These are phyloP conservation scores for Ailanthus altissimus DNA, from an alignment of 345 rosid genomes.

Conservation along the genomic window DNA sequence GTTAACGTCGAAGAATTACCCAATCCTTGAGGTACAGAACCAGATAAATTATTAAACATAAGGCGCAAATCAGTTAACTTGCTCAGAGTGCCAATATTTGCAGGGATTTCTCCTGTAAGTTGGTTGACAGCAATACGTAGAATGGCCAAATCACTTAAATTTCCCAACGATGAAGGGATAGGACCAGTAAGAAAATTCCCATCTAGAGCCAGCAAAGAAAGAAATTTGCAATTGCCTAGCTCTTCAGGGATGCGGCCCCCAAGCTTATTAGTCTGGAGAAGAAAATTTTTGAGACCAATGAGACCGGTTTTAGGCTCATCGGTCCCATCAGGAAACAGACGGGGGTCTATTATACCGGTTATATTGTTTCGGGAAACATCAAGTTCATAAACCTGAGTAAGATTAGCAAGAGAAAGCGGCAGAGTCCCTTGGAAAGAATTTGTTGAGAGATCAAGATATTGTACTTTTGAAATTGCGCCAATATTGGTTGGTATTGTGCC, in stretches of 20 bases:
- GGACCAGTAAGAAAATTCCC: slow-evolving; percentile 17
- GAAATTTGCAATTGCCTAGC: slow-evolving; percentile 17
- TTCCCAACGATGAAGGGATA: slow-evolving; percentile 22
- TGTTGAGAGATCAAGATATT: slow-evolving; percentile 27
- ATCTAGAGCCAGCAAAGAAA: slow-evolving; percentile 4
- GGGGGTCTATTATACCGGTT: background rate
- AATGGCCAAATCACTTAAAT: slow-evolving; percentile 20
- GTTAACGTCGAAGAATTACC: slow-evolving; percentile 29
- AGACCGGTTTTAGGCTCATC: slow-evolving; percentile 3
- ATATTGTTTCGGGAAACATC: slow-evolving; percentile 31
- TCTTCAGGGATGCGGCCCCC: slow-evolving; percentile 18
- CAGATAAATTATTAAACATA: slow-evolving; percentile 24
- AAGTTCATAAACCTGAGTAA: slow-evolving; percentile 33
- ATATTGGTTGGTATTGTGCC: slow-evolving; percentile 31
- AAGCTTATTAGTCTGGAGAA: slow-evolving; percentile 7
- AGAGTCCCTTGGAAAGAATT: slow-evolving; percentile 24
- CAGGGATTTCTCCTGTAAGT: slow-evolving; percentile 27
- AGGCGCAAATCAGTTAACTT: slow-evolving; percentile 26
- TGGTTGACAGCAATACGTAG: slow-evolving; percentile 17
- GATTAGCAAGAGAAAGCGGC: slow-evolving; percentile 30
- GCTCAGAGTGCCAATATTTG: slow-evolving; percentile 13
- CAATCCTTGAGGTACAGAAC: slow-evolving; percentile 28
- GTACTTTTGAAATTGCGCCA: slow-evolving; percentile 27
- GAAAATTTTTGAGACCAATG: slow-evolving; percentile 9
- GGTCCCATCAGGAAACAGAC: slow-evolving; percentile 12